These are phyloP conservation scores for Fusarium solani-melongenae DNA, from an alignment of 2,329 filamentous ascomycete species.

Conservation along the genomic window DNA sequence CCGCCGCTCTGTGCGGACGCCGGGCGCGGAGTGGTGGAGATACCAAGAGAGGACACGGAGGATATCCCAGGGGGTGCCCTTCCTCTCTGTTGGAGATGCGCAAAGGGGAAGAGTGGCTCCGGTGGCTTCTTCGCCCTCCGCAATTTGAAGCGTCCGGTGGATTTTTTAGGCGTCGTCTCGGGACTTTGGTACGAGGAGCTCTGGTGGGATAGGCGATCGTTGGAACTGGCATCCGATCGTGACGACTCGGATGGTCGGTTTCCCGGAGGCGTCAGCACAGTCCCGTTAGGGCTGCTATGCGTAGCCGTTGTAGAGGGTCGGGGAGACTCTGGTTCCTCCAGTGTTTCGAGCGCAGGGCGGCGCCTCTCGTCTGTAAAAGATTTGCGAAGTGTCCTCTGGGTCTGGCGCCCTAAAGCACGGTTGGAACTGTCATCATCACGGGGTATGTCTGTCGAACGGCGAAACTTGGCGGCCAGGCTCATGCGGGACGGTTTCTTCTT, in stretches of 20 bases:
- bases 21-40: constrained; percentile 48
- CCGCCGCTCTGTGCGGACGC: constrained; percentile 49
- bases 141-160: constrained; percentile 79
- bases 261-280: constrained; percentile 62
- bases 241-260: constrained; percentile 77
- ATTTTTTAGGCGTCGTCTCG: constrained; percentile 69
- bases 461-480: constrained; percentile 63
- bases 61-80: constrained; percentile 53
- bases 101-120: constrained; percentile 84
- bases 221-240: constrained; percentile 85
- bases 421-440: constrained; percentile 43
- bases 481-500: constrained; percentile 68
- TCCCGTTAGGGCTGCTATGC: constrained; percentile 42
- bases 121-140: constrained; percentile 80
- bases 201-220: constrained; percentile 70
- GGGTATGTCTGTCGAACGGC: constrained; percentile 62
- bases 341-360: constrained; percentile 49
- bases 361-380: constrained; percentile 58
- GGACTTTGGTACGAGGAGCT: constrained; percentile 66
- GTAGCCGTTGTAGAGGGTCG: constrained; percentile 46
- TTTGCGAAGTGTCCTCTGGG: constrained; percentile 44
- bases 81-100: constrained; percentile 81
- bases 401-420: constrained; percentile 29
- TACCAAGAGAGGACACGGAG: constrained; percentile 57
- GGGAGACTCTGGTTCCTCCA: constrained; percentile 66